Conservation (phyloP, 805 yeast species). For the Starmerella potacharoeniae region DNA sequence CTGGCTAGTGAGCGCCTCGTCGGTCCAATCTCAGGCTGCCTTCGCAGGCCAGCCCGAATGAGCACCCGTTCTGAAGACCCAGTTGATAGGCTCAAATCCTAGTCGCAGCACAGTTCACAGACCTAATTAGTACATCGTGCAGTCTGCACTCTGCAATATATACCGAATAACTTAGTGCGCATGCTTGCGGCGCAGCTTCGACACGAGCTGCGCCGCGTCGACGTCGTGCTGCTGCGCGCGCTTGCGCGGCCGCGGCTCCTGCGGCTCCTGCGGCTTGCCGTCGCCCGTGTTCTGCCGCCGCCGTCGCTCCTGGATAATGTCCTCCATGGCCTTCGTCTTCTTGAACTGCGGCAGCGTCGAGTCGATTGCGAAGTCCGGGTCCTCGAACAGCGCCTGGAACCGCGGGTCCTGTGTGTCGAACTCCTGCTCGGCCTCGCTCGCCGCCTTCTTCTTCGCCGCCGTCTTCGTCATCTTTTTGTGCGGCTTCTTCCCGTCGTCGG, state of each 20-base stretch:
- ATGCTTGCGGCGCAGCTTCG: slow-evolving; percentile 10
- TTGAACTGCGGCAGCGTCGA: slow-evolving; percentile 86
- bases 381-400: slow-evolving; percentile 71
- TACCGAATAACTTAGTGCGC: neutral
- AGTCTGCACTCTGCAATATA: no score
- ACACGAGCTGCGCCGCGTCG: slow-evolving; percentile 2
- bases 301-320: slow-evolving; percentile 61
- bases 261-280: neutral
- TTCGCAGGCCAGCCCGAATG: no score
- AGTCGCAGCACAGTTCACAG: no score
- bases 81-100: no score
- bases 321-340: slow-evolving; percentile 76
- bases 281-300: slow-evolving; percentile 19
- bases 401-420: slow-evolving; percentile 75
- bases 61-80: no score
- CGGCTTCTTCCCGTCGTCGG: slow-evolving; percentile 31
- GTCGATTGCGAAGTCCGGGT: slow-evolving; percentile 87
- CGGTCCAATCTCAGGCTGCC: no score
- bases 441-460: slow-evolving; percentile 34
- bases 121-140: no score
- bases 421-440: slow-evolving; percentile 37
- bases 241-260: neutral
- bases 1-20: no score
- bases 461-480: slow-evolving; percentile 35
- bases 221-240: neutral